A percentile compares a stretch with the other conserved stretches of the same genome.
phyloP scores from a whole-genome alignment of 1,139 yeast genomes.

The Blastobotrys petasosporus region DNA sequence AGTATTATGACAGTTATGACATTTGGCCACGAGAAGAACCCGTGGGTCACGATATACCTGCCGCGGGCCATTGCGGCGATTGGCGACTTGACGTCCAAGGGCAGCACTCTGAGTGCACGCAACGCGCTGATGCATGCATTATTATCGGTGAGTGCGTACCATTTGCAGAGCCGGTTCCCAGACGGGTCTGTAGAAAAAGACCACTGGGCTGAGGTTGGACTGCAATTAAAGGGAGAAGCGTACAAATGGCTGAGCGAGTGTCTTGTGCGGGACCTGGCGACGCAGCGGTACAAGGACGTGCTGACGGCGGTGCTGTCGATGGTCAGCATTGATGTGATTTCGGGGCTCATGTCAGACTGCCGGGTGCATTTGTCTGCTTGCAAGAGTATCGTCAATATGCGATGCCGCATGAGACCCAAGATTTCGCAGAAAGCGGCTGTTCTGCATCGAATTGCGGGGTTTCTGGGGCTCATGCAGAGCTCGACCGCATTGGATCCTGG shows the following conservation, averaged over 20 bases:
- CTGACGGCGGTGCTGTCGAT: constrained; percentile 77
- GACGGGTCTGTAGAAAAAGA: constrained; percentile 55
- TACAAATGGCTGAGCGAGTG: constrained; percentile 60
- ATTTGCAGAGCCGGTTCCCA: constrained; percentile 65
- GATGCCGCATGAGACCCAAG: constrained; percentile 60
- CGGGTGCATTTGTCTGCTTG: constrained; percentile 69
- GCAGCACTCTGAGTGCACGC: constrained; percentile 69
- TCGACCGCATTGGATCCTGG: constrained; percentile 29
- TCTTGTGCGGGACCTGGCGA: constrained; percentile 39
- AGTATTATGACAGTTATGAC: constrained; percentile 78
- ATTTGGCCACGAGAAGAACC: constrained; percentile 63
- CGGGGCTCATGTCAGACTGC: constrained; percentile 91
- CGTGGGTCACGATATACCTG: constrained; percentile 80
- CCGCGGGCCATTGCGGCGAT: constrained; percentile 77
- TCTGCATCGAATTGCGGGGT: constrained; percentile 71
- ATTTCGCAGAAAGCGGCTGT: constrained; percentile 71
- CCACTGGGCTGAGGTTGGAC: constrained; percentile 65
- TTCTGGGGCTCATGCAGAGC: constrained; percentile 69
- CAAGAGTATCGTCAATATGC: constrained; percentile 63
- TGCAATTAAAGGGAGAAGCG: constrained; percentile 70
- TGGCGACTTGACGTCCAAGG: constrained; percentile 73
- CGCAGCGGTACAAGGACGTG: constrained; percentile 78
- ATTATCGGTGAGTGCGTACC: constrained; percentile 76
- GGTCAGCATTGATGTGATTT: constrained; percentile 83
- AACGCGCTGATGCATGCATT: constrained; percentile 75